A percentile compares a stretch with the other conserved stretches of the same genome.
phyloP scores from a whole-genome alignment of 352 stramenopile genomes.

The Globisporangium emineosum region DNA sequence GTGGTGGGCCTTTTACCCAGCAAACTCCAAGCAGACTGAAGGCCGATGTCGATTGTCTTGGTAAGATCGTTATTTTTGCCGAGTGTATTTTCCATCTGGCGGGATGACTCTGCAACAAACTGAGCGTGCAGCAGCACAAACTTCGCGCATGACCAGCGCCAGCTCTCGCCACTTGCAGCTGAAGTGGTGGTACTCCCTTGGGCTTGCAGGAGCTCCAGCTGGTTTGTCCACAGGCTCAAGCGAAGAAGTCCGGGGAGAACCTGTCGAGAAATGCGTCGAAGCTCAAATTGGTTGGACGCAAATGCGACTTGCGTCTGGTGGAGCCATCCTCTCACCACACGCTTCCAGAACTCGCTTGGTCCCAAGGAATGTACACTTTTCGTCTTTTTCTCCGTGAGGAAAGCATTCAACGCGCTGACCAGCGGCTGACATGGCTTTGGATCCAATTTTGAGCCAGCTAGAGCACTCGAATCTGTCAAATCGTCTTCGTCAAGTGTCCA shows the following conservation, averaged over 20 bases:
- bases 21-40: slow-evolving; percentile 3
- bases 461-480: neutral
- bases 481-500: slow-evolving; percentile 37
- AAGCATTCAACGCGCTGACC: neutral
- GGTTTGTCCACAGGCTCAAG: slow-evolving; percentile 44
- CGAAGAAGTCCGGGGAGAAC: slow-evolving; percentile 51
- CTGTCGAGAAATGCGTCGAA: slow-evolving; percentile 60
- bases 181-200: neutral
- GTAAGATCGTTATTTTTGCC: neutral
- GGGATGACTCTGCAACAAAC: slow-evolving; percentile 19
- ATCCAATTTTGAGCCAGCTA: neutral
- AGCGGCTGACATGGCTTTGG: neutral
- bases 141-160: slow-evolving; percentile 36
- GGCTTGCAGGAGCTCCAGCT: slow-evolving; percentile 25
- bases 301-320: slow-evolving; percentile 40
- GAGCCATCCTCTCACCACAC: slow-evolving; percentile 38
- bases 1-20: neutral
- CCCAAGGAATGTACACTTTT: neutral
- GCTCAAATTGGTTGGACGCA: slow-evolving; percentile 57
- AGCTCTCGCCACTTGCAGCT: slow-evolving; percentile 6
- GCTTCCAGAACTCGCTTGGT: slow-evolving; percentile 27
- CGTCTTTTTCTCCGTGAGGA: slow-evolving; percentile 12
- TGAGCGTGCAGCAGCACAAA: slow-evolving; percentile 40
- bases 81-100: neutral
- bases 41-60: neutral